Evolutionary conservation across 441 rosid species (phyloP), one percentile per base, ranked within the genome.

Genomic region (Euphorbia schlechtendalii): DNA sequence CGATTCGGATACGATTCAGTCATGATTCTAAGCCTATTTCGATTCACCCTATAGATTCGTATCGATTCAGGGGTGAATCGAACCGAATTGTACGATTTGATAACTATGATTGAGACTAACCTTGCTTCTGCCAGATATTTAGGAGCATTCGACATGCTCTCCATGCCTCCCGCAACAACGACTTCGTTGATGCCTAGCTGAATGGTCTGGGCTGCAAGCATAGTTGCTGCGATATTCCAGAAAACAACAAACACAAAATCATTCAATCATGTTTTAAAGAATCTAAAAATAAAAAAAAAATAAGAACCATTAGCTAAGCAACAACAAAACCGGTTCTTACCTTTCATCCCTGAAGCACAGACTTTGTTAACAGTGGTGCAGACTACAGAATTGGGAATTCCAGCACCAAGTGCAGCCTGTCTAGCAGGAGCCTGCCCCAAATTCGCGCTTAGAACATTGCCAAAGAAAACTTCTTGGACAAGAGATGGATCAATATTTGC

Each of bases 321-420:
- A 56, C 48, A n/a, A 13, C 64, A 66, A 9, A 13, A 55, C 13
- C 9, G 8, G 61, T 15, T 43, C 61, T 63, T 10, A 94, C 99
- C 99, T 87, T 94, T 94, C 99, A 94, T 89, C 77, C 98, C 99
- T 20, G 99, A 89, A 45, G 99, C 96, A 76, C 99, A 94, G 65
- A 94, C 99, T 84, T 94, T 94, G 86, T 94, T 94, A 51, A 94
- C 79, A 0, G 99, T 89, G 27, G 98, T 94, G 74, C 96, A 89
- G 48, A 91, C 1, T 43, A 94, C 99, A 18, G 97, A 82, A 76
- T 84, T 83, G 59, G 96, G 81, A 71, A 94, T 86, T 56, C 99
- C 99, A 18, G 99, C 97, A 69, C 96, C 97, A 66, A 94, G 59
- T 8, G 97, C 97, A 65, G 99, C 96, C 77, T 94, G 99, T 77